A percentile compares a stretch with the other conserved stretches of the same genome.
Evolutionary conservation across 306 rosid species (phyloP).

Genomic region (Prosopis cineraria): DNA sequence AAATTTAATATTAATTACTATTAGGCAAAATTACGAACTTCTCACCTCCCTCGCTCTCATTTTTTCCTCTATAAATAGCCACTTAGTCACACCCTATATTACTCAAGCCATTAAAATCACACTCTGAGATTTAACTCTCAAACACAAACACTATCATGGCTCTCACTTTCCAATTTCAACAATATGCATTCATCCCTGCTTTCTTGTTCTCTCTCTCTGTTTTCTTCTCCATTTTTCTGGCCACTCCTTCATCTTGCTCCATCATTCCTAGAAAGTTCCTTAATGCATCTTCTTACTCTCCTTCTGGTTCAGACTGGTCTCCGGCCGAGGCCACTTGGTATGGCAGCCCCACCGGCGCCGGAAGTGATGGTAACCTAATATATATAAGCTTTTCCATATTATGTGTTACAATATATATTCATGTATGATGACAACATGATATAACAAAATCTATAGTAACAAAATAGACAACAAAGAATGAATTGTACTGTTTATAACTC

Average conservation of each 20-base stretch:
- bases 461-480: not conserved
- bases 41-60: too few relatives aligned
- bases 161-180: constrained; percentile 1
- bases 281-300: constrained; percentile 38
- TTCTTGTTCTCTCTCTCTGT: not conserved
- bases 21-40: too few relatives aligned
- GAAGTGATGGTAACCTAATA: constrained; percentile 54
- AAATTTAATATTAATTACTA: not conserved
- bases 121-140: not conserved
- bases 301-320: constrained; percentile 49
- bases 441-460: not conserved
- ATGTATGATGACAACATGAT: not conserved
- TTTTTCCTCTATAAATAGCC: not conserved
- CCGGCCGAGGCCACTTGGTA: constrained; percentile 66
- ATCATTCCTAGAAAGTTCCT: constrained; percentile 45
- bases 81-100: constrained; percentile 9
- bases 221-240: constrained; percentile 31
- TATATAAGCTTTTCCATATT: not conserved
- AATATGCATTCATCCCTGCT: constrained; percentile 11
- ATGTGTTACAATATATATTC: not conserved
- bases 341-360: constrained; percentile 60
- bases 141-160: constrained; percentile 29
- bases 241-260: constrained; percentile 47
- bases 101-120: not conserved
- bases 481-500: too few relatives aligned